Percentiles rank a stretch among this genome's conserved stretches.
Conservation (phyloP, 495 filamentous ascomycete species). For the Lepraria neglecta region DNA sequence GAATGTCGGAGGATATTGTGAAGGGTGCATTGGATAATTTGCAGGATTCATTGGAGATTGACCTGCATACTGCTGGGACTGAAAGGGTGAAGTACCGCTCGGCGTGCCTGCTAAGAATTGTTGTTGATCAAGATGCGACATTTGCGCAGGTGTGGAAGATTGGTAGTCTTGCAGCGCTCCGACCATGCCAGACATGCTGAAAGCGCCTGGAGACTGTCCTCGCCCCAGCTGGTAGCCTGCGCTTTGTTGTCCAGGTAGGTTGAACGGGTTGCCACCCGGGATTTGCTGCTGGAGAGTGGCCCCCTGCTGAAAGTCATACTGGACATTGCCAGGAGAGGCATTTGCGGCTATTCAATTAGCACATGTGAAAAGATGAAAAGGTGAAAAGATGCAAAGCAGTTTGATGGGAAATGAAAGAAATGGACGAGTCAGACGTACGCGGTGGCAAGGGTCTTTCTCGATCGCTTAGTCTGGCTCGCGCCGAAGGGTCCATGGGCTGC, state of each 20-base stretch:
- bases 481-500: conserved; percentile 16
- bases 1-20: conserved; percentile 33
- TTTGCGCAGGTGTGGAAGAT: conserved; percentile 15
- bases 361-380: background rate
- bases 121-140: conserved; percentile 34
- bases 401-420: background rate
- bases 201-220: conserved; percentile 30
- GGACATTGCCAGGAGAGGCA: conserved; percentile 18
- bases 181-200: conserved; percentile 45
- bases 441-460: conserved; percentile 22
- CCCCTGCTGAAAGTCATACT: conserved; percentile 19
- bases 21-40: conserved; percentile 30
- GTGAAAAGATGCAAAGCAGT: background rate
- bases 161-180: conserved; percentile 42
- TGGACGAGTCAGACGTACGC: background rate
- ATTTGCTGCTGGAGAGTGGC: conserved; percentile 25
- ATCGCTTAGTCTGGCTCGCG: conserved; percentile 18
- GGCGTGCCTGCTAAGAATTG: conserved; percentile 32
- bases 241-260: conserved; percentile 27
- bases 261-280: conserved; percentile 28
- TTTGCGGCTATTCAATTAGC: conserved; percentile 11
- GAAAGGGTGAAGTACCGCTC: conserved; percentile 35
- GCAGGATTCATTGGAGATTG: conserved; percentile 28
- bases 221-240: conserved; percentile 29
- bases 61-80: conserved; percentile 36